Evolutionary conservation across 106 monocot genomes (phyloP).

Genomic region (Dioscorea zingiberensis): DNA sequence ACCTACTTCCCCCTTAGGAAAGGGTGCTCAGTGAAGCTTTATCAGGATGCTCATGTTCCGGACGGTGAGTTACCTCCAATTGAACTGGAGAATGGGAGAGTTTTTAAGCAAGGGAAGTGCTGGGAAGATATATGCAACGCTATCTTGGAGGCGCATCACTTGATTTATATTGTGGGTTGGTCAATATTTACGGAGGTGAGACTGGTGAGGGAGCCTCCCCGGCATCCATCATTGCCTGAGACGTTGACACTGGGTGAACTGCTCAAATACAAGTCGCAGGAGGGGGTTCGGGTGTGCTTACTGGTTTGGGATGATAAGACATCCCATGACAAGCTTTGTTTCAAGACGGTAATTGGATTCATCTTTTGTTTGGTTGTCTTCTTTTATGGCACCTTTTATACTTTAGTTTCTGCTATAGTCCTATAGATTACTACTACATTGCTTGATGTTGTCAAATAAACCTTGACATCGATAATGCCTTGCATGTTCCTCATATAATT

Average conservation of each 20-base stretch:
- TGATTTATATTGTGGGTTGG: slow-evolving; percentile 75
- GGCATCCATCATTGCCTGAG: slow-evolving; percentile 17
- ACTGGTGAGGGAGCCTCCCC: slow-evolving; percentile 52
- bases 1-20: slow-evolving; percentile 45
- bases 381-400: no score
- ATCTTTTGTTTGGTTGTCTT: neutral
- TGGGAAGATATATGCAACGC: slow-evolving; percentile 87
- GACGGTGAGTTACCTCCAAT: slow-evolving; percentile 56
- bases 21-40: slow-evolving; percentile 54
- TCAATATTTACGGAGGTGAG: slow-evolving; percentile 52
- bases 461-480: no score
- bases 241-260: slow-evolving; percentile 50
- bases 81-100: slow-evolving; percentile 29
- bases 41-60: slow-evolving; percentile 65
- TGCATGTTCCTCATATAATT: no score
- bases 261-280: slow-evolving; percentile 79
- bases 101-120: slow-evolving; percentile 42
- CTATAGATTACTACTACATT: no score
- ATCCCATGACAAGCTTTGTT: slow-evolving; percentile 39
- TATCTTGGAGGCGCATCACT: slow-evolving; percentile 67
- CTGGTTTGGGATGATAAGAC: slow-evolving; percentile 82
- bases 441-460: no score
- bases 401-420: no score
- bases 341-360: slow-evolving; percentile 43
- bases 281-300: slow-evolving; percentile 62